A percentile compares a stretch with the other conserved stretches of the same genome.
These are phyloP conservation scores for Alternaria hordeiaustralica DNA, from an alignment of 2,329 filamentous ascomycete species.

Conservation along the genomic window DNA sequence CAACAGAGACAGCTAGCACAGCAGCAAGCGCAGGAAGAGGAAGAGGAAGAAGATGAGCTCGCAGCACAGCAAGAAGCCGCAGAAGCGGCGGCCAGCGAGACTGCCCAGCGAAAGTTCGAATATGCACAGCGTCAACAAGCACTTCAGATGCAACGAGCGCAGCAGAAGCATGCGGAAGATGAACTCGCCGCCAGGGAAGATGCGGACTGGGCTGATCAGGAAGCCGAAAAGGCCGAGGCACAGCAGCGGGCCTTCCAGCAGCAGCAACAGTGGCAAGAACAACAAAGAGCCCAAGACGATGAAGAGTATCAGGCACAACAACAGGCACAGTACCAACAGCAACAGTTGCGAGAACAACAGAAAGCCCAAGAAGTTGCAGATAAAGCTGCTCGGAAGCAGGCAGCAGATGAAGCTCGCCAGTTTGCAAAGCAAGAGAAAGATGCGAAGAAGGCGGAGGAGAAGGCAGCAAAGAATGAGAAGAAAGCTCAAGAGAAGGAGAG, in stretches of 20 bases:
- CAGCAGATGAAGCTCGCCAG: not conserved
- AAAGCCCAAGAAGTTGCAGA: not conserved
- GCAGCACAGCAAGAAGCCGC: not conserved
- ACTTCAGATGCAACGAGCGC: not conserved
- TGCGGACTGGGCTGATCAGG: not conserved
- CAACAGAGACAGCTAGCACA: not conserved
- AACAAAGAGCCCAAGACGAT: not conserved
- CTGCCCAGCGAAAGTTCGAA: not conserved
- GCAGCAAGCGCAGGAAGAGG: not conserved
- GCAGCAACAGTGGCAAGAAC: not conserved
- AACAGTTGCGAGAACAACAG: not conserved
- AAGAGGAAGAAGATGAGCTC: not conserved
- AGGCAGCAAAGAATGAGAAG: not conserved
- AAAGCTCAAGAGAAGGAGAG: not conserved
- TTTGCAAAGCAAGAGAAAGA: not conserved
- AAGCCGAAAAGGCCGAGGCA: not conserved
- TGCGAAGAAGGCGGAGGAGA: not conserved
- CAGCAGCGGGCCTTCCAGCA: not conserved
- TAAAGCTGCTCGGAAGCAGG: not conserved
- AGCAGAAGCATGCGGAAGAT: not conserved
- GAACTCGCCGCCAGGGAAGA: not conserved
- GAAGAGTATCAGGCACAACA: not conserved
- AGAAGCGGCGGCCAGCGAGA: not conserved
- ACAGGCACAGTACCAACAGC: not conserved
- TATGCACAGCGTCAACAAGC: not conserved